Percentiles rank a stretch among this genome's conserved stretches.
These are phyloP conservation scores for Darksidea phi DNA, from an alignment of 495 filamentous ascomycete genomes.

Conservation along the genomic window DNA sequence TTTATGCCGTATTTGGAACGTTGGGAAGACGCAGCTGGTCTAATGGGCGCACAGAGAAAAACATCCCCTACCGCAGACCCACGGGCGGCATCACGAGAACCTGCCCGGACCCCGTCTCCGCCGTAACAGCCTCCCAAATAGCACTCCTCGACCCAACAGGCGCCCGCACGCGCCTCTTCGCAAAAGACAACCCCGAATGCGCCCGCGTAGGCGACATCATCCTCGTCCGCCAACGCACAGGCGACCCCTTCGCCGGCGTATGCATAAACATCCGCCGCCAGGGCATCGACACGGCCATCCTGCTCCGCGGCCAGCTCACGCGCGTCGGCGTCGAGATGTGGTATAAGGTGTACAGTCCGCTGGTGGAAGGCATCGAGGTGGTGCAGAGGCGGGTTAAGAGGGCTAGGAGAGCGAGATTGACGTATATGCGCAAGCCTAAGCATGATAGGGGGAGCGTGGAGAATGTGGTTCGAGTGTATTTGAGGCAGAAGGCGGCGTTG, in stretches of 20 bases:
- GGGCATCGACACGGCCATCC: constrained; percentile 80
- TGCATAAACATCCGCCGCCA: constrained; percentile 78
- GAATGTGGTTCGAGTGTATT: constrained; percentile 67
- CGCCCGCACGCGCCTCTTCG: constrained; percentile 76
- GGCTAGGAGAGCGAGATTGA: constrained; percentile 83
- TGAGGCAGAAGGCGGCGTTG: constrained; percentile 58
- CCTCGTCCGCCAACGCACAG: constrained; percentile 76
- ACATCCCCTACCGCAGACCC: constrained; percentile 20
- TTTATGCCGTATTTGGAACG: neutral
- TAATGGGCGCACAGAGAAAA: constrained; percentile 1
- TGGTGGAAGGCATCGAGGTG: constrained; percentile 87
- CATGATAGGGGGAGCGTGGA: constrained; percentile 71
- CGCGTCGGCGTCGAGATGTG: constrained; percentile 95
- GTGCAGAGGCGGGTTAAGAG: constrained; percentile 81
- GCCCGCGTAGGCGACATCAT: constrained; percentile 83
- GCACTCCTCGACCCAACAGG: constrained; percentile 76
- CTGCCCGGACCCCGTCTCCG: constrained; percentile 57
- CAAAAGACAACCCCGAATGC: constrained; percentile 67
- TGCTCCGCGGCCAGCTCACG: constrained; percentile 79
- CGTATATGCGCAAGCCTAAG: constrained; percentile 77
- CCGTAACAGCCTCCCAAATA: constrained; percentile 65
- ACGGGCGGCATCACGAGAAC: constrained; percentile 32
- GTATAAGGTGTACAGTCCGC: constrained; percentile 88
- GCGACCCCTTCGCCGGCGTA: constrained; percentile 88
- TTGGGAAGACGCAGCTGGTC: neutral